These are phyloP conservation scores for Sporothrix mexicana DNA, from an alignment of 2,329 filamentous ascomycete genomes.

Conservation along the genomic window DNA sequence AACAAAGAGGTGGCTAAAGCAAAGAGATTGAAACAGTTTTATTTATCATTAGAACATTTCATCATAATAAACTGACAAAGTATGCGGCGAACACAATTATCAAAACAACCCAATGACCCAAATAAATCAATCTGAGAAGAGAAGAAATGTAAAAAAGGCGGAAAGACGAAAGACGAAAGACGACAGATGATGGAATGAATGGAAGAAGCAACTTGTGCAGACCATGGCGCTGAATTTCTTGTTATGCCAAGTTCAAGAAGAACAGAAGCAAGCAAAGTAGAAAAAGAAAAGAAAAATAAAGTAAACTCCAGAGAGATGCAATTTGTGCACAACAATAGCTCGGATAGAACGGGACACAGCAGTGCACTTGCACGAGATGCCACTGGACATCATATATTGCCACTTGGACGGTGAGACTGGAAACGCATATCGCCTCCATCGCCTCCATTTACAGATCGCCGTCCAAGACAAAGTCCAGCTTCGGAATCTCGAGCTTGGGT, in stretches of 20 bases:
- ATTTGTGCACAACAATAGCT: neutral
- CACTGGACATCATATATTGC: constrained; percentile 7
- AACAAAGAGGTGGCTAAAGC: neutral
- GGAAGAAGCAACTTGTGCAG: constrained; percentile 14
- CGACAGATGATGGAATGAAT: neutral
- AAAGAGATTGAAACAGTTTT: neutral
- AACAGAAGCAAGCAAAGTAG: neutral
- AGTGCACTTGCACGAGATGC: neutral
- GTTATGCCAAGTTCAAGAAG: neutral
- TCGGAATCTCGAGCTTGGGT: constrained; percentile 67
- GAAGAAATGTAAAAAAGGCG: neutral
- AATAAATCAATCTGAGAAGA: neutral
- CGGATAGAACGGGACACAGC: neutral
- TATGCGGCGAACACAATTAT: constrained; percentile 2
- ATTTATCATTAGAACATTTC: constrained; percentile 28
- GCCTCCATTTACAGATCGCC: neutral
- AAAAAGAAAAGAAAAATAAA: neutral
- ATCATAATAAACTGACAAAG: constrained; percentile 21
- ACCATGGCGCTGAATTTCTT: neutral
- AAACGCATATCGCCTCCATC: no score
- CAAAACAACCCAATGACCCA: neutral
- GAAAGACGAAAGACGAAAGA: neutral
- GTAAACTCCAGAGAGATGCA: constrained; percentile 6
- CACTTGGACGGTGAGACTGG: constrained; percentile 1
- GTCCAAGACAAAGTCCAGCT: constrained; percentile 60